Conservation (phyloP, 2,329 filamentous ascomycete species). For the Cyphellophora europaea region DNA sequence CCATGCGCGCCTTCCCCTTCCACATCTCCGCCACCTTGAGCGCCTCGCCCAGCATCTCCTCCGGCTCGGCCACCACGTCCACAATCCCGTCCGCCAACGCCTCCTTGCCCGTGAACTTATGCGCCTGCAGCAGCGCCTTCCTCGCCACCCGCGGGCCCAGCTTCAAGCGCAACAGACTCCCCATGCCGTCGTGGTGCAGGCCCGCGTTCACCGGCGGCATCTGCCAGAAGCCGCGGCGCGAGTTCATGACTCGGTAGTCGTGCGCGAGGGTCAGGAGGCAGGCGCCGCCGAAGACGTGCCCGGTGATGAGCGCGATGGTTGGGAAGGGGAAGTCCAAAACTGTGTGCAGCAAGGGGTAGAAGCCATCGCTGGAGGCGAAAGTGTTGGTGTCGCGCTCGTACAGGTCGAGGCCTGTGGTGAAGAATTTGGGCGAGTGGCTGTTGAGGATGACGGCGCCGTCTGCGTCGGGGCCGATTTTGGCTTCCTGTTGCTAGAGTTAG, state of each 20-base stretch:
- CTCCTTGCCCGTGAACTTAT: conserved; percentile 43
- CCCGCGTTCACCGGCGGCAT: conserved; percentile 47
- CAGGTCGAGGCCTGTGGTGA: conserved; percentile 33
- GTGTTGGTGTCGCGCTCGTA: conserved; percentile 38
- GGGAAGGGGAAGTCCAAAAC: conserved; percentile 40
- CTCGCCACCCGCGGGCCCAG: conserved; percentile 40
- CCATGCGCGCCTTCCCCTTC: conserved; percentile 25
- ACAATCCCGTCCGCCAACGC: conserved; percentile 44
- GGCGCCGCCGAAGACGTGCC: conserved; percentile 40
- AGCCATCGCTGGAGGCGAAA: conserved; percentile 47
- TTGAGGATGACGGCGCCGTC: conserved; percentile 44
- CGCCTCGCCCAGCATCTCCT: conserved; percentile 37
- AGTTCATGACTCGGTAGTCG: conserved; percentile 39
- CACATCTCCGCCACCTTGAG: conserved; percentile 32
- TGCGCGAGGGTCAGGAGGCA: conserved; percentile 36
- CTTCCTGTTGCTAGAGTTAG: too few relatives aligned
- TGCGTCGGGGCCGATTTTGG: conserved; percentile 31
- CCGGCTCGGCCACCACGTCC: conserved; percentile 39
- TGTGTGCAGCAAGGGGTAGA: conserved; percentile 33
- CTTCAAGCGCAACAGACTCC: conserved; percentile 41
- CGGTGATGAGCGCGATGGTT: conserved; percentile 36
- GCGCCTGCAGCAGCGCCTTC: conserved; percentile 46
- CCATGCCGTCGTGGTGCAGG: conserved; percentile 46
- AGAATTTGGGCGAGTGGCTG: conserved; percentile 30
- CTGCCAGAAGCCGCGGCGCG: conserved; percentile 33